These are phyloP conservation scores for Pinus albicaulis DNA, from an alignment of 75 land plant species.

Conservation along the genomic window DNA sequence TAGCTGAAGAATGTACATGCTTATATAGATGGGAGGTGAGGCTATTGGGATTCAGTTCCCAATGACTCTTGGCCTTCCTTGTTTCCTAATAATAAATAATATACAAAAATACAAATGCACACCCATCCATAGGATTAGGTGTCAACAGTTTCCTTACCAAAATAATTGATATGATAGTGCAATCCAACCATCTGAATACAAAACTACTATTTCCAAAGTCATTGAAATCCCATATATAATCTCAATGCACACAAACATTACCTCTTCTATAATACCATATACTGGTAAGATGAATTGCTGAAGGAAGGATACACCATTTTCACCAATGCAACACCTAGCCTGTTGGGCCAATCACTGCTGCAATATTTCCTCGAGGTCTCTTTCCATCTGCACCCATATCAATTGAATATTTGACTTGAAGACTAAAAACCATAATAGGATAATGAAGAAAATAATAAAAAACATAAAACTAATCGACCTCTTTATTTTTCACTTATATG, in stretches of 20 bases:
- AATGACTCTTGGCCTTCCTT: too few relatives aligned
- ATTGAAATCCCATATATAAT: neutral
- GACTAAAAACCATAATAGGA: neutral
- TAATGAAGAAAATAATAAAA: neutral
- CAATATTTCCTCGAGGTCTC: conserved; percentile 31
- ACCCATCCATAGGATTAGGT: too few relatives aligned
- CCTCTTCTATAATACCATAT: conserved; percentile 62
- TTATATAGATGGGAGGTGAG: too few relatives aligned
- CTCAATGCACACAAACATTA: conserved; percentile 16
- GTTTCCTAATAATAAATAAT: too few relatives aligned
- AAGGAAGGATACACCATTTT: conserved; percentile 62
- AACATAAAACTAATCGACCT: neutral
- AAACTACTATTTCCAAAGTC: neutral
- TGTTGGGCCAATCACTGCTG: conserved; percentile 41
- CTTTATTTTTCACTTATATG: too few relatives aligned
- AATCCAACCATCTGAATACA: neutral
- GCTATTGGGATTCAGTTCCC: too few relatives aligned
- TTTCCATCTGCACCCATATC: conserved; percentile 3
- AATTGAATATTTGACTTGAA: neutral
- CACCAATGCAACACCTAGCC: conserved; percentile 38
- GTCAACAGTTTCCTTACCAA: neutral
- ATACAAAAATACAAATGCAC: too few relatives aligned
- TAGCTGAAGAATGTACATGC: too few relatives aligned
- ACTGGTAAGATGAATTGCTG: conserved; percentile 68
- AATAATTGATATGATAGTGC: neutral